A percentile compares a stretch with the other conserved stretches of the same genome.
These are phyloP conservation scores for Pleurotus tuoliensis DNA, from an alignment of 768 basidiomycete genomes.

Conservation along the genomic window DNA sequence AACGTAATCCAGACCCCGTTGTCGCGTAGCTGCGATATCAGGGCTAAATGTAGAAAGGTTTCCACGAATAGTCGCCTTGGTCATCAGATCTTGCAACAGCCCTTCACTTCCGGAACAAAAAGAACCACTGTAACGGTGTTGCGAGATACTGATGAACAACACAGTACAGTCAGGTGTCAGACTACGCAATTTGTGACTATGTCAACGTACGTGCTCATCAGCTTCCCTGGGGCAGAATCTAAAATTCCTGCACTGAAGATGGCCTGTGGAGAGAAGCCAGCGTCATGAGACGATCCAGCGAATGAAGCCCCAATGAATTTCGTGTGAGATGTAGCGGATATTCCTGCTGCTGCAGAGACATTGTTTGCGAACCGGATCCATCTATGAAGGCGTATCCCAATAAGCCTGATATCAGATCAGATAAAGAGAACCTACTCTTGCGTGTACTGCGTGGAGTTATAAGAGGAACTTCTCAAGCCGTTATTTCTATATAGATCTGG, in stretches of 20 bases:
- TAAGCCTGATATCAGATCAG: neutral
- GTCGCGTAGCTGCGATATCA: conserved; percentile 49
- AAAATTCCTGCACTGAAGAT: conserved; percentile 52
- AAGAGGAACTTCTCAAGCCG: conserved; percentile 34
- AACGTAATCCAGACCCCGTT: conserved; percentile 48
- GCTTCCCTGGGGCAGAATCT: conserved; percentile 38
- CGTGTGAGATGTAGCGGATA: conserved; percentile 33
- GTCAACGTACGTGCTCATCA: conserved; percentile 47
- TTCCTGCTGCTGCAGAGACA: conserved; percentile 35
- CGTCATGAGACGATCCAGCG: conserved; percentile 40
- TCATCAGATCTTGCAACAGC: conserved; percentile 62
- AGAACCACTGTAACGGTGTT: conserved; percentile 54
- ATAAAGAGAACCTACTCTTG: conserved; percentile 35
- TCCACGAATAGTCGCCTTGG: conserved; percentile 50
- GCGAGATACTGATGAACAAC: conserved; percentile 40
- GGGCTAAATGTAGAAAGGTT: conserved; percentile 50
- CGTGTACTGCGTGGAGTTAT: conserved; percentile 42
- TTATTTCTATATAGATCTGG: conserved; percentile 51
- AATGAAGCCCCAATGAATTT: conserved; percentile 49
- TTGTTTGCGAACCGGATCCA: conserved; percentile 52
- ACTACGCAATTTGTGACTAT: neutral
- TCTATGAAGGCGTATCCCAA: conserved; percentile 23
- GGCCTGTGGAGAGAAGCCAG: conserved; percentile 59
- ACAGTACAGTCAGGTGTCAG: neutral
- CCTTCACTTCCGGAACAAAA: conserved; percentile 46